These are phyloP conservation scores for Arctostaphylos glauca DNA, from an alignment of 148 eudicot species.

Conservation along the genomic window DNA sequence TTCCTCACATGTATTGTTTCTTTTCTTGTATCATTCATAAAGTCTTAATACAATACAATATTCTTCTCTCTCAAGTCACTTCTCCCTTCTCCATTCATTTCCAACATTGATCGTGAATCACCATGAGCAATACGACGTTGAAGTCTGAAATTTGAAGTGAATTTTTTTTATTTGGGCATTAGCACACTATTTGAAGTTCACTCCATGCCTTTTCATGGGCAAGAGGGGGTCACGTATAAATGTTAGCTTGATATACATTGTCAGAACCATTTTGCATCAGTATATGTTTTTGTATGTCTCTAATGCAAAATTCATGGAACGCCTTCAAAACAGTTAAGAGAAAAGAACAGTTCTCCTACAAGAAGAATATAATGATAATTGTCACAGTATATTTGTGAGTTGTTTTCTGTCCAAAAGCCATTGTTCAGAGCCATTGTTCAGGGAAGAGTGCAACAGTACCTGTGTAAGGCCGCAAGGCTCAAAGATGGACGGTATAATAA, in stretches of 20 bases:
- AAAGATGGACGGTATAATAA: constrained; percentile 90
- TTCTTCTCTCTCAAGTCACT: no score
- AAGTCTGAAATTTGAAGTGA: no score
- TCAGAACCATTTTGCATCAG: neutral
- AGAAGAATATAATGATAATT: neutral
- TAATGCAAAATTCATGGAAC: neutral
- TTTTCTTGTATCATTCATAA: no score
- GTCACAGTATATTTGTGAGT: neutral
- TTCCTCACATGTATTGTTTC: no score
- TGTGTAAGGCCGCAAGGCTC: constrained; percentile 99
- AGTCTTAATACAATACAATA: no score
- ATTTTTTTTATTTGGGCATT: neutral
- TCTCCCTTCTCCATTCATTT: no score
- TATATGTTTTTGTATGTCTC: neutral
- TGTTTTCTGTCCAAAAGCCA: neutral
- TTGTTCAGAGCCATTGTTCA: neutral
- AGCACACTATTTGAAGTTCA: neutral
- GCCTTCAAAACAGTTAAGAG: neutral
- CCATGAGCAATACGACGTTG: no score
- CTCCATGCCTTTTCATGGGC: neutral
- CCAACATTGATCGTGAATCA: no score
- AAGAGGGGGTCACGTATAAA: neutral
- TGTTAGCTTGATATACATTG: neutral
- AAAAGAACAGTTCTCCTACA: neutral
- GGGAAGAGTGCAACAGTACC: constrained; percentile 38